Evolutionary conservation across 352 stramenopile genomes (phyloP).

Genomic region (Phytophthora vignae): DNA sequence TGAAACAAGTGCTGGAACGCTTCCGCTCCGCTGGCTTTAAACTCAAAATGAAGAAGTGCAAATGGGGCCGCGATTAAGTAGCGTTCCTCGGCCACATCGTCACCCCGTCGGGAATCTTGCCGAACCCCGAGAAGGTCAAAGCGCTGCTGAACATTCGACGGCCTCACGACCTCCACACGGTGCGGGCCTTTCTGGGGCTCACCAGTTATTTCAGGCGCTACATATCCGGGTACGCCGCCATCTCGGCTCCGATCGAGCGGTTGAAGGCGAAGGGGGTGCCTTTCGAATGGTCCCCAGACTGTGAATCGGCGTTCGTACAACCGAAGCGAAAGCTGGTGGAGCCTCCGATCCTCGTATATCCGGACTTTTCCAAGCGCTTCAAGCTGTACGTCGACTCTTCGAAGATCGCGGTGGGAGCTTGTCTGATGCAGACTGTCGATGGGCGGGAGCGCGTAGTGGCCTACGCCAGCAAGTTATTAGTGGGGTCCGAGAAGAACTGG

Average conservation of each 20-base stretch:
- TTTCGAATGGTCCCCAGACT: background rate
- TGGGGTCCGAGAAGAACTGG: constrained; percentile 1
- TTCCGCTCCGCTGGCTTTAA: background rate
- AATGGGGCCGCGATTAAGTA: constrained; percentile 6
- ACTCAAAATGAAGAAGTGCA: constrained; percentile 15
- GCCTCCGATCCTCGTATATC: constrained; percentile 6
- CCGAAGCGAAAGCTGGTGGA: background rate
- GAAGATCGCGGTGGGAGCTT: background rate
- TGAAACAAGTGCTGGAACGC: background rate
- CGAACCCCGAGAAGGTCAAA: constrained; percentile 15
- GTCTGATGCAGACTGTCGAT: constrained; percentile 1
- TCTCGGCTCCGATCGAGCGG: background rate
- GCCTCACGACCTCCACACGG: background rate
- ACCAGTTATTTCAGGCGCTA: constrained; percentile 11
- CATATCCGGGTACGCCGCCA: constrained; percentile 4
- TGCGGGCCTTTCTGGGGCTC: background rate
- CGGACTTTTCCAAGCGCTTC: constrained; percentile 2
- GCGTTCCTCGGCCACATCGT: constrained; percentile 13
- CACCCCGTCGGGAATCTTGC: background rate
- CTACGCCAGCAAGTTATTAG: constrained; percentile 1
- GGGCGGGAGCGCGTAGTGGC: background rate
- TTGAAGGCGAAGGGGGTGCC: constrained; percentile 4
- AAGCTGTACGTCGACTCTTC: constrained; percentile 10
- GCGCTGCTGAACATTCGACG: background rate
- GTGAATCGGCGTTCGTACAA: constrained; percentile 1